Evolutionary conservation across 805 yeast species (phyloP).

Genomic region (Kregervanrija pseudodelftensis): DNA sequence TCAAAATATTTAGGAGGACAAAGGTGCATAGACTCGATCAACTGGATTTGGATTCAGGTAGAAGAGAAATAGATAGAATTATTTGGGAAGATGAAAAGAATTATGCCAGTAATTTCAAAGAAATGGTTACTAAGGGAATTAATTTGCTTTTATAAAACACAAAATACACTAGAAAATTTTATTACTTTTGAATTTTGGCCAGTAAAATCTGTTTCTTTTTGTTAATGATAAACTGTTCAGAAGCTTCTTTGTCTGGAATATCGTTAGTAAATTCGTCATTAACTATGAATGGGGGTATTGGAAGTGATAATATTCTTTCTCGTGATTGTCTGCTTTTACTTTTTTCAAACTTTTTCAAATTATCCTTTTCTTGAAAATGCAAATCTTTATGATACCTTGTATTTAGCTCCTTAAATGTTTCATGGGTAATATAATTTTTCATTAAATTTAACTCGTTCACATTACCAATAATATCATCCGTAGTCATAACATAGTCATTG

Average conservation of each 20-base stretch:
- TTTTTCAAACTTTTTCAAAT: constrained; percentile 26
- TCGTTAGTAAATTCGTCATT: too few species aligned
- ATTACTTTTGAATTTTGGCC: constrained; percentile 29
- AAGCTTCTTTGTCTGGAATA: constrained; percentile 19
- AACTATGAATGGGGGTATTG: constrained; percentile 1
- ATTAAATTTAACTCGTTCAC: too few species aligned
- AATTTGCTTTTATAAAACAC: constrained; percentile 13
- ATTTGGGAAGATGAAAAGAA: constrained; percentile 70
- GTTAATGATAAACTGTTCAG: constrained; percentile 41
- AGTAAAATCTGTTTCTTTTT: constrained; percentile 37
- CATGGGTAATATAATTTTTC: too few species aligned
- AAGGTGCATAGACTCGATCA: constrained; percentile 63
- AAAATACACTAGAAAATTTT: constrained; percentile 9
- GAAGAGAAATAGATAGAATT: constrained; percentile 74
- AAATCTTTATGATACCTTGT: too few species aligned
- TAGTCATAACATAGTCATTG: too few species aligned
- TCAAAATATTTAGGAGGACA: constrained; percentile 55
- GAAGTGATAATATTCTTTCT: background rate
- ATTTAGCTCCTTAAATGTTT: too few species aligned
- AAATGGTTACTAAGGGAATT: constrained; percentile 20
- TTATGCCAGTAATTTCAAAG: constrained; percentile 27
- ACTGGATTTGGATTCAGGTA: constrained; percentile 74
- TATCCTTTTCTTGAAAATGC: background rate
- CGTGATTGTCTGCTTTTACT: constrained; percentile 19
- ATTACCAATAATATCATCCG: too few species aligned